These are phyloP conservation scores for Mortierella alpina DNA, from an alignment of 192 early-diverging fungal genomes.

Conservation along the genomic window DNA sequence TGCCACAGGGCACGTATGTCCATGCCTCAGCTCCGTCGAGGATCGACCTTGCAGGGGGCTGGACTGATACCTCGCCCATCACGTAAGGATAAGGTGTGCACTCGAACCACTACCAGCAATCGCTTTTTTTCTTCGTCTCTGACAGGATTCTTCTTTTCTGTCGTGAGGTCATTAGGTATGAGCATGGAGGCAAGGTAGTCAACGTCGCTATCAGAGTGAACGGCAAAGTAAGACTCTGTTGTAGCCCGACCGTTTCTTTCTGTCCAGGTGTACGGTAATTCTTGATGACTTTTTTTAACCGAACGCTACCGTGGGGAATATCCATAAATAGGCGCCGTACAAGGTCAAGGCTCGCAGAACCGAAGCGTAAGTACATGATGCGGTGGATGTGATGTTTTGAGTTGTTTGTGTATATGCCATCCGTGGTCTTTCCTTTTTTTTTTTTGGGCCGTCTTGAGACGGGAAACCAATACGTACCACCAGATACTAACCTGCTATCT, in stretches of 20 bases:
- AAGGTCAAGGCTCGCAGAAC: conserved; percentile 41
- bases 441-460: too few species aligned
- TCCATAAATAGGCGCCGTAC: conserved; percentile 17
- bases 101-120: neutral
- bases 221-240: conserved; percentile 3
- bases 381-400: too few species aligned
- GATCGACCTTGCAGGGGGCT: conserved; percentile 40
- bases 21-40: conserved; percentile 34
- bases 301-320: neutral
- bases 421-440: neutral
- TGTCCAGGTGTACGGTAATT: neutral
- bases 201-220: conserved; percentile 49
- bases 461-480: too few species aligned
- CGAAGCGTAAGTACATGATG: conserved; percentile 14
- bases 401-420: neutral
- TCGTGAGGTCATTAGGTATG: conserved; percentile 25
- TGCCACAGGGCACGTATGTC: conserved; percentile 34
- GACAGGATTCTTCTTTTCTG: neutral
- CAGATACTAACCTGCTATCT: too few species aligned
- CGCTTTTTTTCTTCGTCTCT: neutral
- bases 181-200: conserved; percentile 52
- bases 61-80: conserved; percentile 52
- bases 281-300: neutral
- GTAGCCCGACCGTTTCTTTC: neutral
- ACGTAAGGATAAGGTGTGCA: conserved; percentile 20